Conservation (phyloP, 768 basidiomycete species). For the Udeniomyces megalosporus region DNA sequence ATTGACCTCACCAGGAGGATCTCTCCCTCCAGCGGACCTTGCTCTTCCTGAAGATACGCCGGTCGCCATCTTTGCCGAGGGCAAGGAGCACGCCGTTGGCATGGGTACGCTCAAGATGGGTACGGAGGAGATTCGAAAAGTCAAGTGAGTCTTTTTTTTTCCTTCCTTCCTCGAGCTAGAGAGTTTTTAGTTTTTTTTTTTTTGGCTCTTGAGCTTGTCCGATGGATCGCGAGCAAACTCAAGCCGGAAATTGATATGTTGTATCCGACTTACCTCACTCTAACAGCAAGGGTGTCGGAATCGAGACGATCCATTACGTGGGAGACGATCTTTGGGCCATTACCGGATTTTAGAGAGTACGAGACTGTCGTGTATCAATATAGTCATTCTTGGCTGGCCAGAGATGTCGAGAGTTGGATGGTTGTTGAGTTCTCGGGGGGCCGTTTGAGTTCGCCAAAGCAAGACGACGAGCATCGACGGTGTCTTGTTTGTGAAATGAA, state of each 20-base stretch:
- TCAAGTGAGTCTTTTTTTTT: slow-evolving; percentile 36
- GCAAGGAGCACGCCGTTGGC: slow-evolving; percentile 79
- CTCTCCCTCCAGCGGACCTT: slow-evolving; percentile 55
- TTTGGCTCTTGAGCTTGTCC: no score
- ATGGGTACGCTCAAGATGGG: slow-evolving; percentile 65
- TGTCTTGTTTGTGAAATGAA: no score
- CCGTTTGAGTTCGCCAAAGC: no score
- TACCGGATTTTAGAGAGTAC: slow-evolving; percentile 3
- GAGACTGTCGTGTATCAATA: no score
- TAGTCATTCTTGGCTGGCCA: no score
- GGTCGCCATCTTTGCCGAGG: slow-evolving; percentile 90
- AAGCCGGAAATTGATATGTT: no score
- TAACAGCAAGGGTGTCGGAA: slow-evolving; percentile 14
- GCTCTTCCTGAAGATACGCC: slow-evolving; percentile 53
- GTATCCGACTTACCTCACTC: no score
- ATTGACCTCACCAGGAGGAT: slow-evolving; percentile 78
- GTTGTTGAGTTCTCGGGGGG: no score
- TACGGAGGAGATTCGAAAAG: slow-evolving; percentile 73
- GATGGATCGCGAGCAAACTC: no score
- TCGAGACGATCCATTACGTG: slow-evolving; percentile 15
- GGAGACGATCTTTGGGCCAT: slow-evolving; percentile 13
- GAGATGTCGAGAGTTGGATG: no score
- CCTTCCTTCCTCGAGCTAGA: not conserved
- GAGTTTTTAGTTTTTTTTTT: no score
- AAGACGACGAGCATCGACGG: no score